These are phyloP conservation scores for Nemophila menziesii DNA, from an alignment of 257 asterid species.

Conservation along the genomic window DNA sequence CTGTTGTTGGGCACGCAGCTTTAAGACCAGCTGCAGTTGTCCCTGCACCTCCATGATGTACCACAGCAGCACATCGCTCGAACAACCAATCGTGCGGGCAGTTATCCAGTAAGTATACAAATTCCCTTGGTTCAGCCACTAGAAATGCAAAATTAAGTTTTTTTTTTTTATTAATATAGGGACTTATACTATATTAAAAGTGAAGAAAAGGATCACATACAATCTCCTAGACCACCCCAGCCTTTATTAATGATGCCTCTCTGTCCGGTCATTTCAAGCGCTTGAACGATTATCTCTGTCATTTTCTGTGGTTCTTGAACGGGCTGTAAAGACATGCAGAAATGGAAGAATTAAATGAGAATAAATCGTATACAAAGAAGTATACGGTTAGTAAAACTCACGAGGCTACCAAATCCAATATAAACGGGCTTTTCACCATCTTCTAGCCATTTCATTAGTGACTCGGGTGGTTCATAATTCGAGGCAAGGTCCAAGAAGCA, in stretches of 20 bases:
- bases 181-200: background rate
- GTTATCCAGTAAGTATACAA: slow-evolving; percentile 56
- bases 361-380: background rate
- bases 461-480: slow-evolving; percentile 57
- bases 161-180: background rate
- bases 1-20: slow-evolving; percentile 93
- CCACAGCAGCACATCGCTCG: slow-evolving; percentile 76
- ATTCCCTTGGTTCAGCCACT: slow-evolving; percentile 72
- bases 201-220: slow-evolving; percentile 28
- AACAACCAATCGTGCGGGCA: slow-evolving; percentile 97
- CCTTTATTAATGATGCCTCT: slow-evolving; percentile 94
- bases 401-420: slow-evolving; percentile 94
- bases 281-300: slow-evolving; percentile 66
- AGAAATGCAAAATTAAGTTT: slow-evolving; percentile 9
- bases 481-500: slow-evolving; percentile 93
- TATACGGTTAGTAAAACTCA: slow-evolving; percentile 28
- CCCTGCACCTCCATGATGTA: slow-evolving; percentile 97
- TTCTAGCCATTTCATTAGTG: slow-evolving; percentile 71
- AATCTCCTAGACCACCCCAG: slow-evolving; percentile 88
- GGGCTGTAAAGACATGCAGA: slow-evolving; percentile 34
- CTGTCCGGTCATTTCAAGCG: slow-evolving; percentile 66
- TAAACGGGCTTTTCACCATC: slow-evolving; percentile 65
- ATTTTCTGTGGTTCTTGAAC: slow-evolving; percentile 79
- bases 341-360: slow-evolving; percentile 7
- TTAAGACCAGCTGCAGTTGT: slow-evolving; percentile 96